A percentile compares a stretch with the other conserved stretches of the same genome.
Evolutionary conservation across 2,329 filamentous ascomycete species (phyloP).

Genomic region (Epichloe baconii): DNA sequence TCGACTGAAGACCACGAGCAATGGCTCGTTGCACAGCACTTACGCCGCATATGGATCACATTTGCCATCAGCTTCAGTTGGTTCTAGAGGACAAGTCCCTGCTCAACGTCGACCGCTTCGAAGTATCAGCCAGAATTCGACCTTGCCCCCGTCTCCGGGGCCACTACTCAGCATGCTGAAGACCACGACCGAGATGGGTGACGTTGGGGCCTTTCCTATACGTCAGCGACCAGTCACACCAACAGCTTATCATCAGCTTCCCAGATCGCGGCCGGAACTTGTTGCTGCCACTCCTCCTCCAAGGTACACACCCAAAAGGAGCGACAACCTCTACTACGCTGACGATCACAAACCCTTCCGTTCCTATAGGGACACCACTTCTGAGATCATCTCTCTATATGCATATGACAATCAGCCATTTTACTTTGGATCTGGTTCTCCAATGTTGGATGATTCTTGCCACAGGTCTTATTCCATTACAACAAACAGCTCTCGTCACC

Average conservation of each 20-base stretch:
- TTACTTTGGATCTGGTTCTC: conserved; percentile 27
- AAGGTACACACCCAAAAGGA: conserved; percentile 16
- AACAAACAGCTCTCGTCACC: conserved; percentile 31
- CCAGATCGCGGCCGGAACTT: conserved; percentile 17
- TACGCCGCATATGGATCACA: conserved; percentile 16
- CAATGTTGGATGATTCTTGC: conserved; percentile 30
- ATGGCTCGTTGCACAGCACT: conserved; percentile 24
- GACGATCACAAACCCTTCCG: conserved; percentile 33
- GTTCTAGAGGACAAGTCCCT: conserved; percentile 10
- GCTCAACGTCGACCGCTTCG: conserved; percentile 27
- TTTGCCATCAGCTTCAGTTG: conserved; percentile 7
- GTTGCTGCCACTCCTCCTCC: conserved; percentile 16
- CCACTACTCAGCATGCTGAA: conserved; percentile 52
- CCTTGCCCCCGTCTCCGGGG: conserved; percentile 34
- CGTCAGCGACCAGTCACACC: conserved; percentile 19
- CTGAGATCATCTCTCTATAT: conserved; percentile 44
- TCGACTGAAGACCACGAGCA: conserved; percentile 25
- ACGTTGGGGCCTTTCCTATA: conserved; percentile 48
- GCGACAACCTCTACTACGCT: conserved; percentile 19
- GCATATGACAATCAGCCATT: conserved; percentile 36
- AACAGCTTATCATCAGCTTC: conserved; percentile 14
- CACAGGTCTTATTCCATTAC: conserved; percentile 43
- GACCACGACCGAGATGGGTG: conserved; percentile 52
- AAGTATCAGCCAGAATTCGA: conserved; percentile 29
- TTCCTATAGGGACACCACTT: conserved; percentile 37